Conservation (phyloP, 768 basidiomycete species). For the Trametes punicea region DNA sequence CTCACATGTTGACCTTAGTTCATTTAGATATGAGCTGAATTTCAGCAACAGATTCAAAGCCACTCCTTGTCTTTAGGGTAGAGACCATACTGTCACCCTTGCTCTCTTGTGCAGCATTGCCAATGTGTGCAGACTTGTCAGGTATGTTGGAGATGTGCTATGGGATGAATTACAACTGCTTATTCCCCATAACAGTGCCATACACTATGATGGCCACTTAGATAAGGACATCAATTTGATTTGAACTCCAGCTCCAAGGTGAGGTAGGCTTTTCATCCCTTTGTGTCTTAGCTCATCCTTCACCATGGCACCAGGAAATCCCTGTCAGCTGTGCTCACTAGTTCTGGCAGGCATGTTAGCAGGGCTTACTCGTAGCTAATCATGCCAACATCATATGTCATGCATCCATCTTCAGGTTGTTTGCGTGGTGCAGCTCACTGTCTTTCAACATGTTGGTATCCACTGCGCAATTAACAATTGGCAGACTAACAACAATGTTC, state of each 20-base stretch:
- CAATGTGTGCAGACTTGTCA: constrained; percentile 31
- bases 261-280: no score
- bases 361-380: constrained; percentile 32
- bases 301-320: constrained; percentile 17
- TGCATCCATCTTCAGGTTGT: not conserved
- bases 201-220: constrained; percentile 34
- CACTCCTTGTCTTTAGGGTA: constrained; percentile 20
- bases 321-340: constrained; percentile 33
- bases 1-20: constrained; percentile 32
- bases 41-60: no score
- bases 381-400: constrained; percentile 30
- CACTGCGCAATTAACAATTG: constrained; percentile 28
- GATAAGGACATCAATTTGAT: constrained; percentile 13
- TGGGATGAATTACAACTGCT: not conserved
- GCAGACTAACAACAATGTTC: constrained; percentile 32
- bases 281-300: not conserved
- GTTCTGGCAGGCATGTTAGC: constrained; percentile 33
- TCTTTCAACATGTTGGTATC: constrained; percentile 30
- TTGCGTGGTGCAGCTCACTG: not conserved
- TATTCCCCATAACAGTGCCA: constrained; percentile 21
- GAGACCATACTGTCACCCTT: constrained; percentile 33
- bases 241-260: no score
- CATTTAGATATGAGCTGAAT: not conserved
- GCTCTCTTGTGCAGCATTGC: constrained; percentile 32
- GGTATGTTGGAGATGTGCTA: constrained; percentile 8